phyloP scores from a whole-genome alignment of 306 rosid genomes.

The Sicyos baderoa region DNA sequence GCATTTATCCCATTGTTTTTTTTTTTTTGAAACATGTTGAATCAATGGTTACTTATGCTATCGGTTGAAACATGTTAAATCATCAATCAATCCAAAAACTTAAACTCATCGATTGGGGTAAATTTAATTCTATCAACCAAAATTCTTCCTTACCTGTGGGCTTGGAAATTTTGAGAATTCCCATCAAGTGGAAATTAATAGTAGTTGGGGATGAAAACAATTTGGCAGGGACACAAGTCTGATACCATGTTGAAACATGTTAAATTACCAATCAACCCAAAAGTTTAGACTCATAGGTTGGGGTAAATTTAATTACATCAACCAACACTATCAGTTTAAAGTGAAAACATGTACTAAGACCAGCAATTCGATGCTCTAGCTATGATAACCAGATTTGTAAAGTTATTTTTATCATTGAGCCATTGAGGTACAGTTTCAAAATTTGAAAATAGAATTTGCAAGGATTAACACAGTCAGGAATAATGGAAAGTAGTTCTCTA shows the following conservation, averaged over 20 bases:
- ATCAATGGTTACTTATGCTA: not conserved
- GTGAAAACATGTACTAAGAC: not conserved
- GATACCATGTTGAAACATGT: too few species aligned
- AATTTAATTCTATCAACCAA: too few species aligned
- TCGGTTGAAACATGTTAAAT: not conserved
- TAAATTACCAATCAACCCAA: too few species aligned
- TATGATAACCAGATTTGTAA: not conserved
- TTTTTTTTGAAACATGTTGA: not conserved
- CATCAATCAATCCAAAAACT: too few species aligned
- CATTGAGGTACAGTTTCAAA: not conserved
- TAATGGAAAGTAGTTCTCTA: constrained; percentile 14
- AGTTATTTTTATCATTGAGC: not conserved
- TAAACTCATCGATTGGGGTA: too few species aligned
- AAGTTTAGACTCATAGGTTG: too few species aligned
- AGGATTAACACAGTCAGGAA: not conserved
- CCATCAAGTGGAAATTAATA: too few species aligned
- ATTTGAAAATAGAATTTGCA: not conserved
- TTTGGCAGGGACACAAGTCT: too few species aligned
- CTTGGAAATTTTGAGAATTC: too few species aligned
- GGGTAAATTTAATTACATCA: too few species aligned
- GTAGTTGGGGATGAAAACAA: too few species aligned
- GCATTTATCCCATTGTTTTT: not conserved
- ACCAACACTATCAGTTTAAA: not conserved
- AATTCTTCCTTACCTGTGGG: too few species aligned
- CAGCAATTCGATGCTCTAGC: not conserved